Evolutionary conservation across 2,329 filamentous ascomycete species (phyloP).

Genomic region (Penicillium sp.): DNA sequence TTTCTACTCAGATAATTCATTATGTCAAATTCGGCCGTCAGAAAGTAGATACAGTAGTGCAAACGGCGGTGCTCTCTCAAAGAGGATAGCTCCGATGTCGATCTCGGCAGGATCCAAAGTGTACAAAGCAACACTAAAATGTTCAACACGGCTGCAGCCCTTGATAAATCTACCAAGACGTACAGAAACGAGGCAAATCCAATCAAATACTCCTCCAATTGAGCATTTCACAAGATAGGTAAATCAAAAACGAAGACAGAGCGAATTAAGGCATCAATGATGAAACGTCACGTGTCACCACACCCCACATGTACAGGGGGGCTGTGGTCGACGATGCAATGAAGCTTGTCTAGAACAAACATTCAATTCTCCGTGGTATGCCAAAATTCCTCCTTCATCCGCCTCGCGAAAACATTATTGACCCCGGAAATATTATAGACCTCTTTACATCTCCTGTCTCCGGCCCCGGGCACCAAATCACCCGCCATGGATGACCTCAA

Average conservation of each 20-base stretch:
- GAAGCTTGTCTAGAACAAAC: slow-evolving; percentile 4
- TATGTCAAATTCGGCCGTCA: not conserved
- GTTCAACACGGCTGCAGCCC: not conserved
- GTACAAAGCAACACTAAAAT: not conserved
- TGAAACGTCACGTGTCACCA: slow-evolving; percentile 17
- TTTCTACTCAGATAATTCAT: no score
- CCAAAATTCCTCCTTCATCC: not conserved
- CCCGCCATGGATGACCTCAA: slow-evolving; percentile 49
- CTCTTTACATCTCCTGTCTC: not conserved
- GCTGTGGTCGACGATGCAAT: slow-evolving; percentile 3
- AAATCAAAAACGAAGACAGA: not conserved
- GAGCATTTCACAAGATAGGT: not conserved
- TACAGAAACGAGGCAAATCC: not conserved
- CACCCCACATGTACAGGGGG: slow-evolving; percentile 20
- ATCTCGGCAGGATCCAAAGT: not conserved
- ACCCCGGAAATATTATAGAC: not conserved
- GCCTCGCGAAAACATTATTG: not conserved
- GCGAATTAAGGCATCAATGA: not conserved
- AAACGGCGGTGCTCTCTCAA: not conserved
- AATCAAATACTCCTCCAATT: not conserved
- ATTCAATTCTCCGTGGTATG: slow-evolving; percentile 1
- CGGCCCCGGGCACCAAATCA: slow-evolving; percentile 1
- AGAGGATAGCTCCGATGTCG: not conserved
- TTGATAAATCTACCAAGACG: not conserved
- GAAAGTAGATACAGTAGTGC: not conserved